Evolutionary conservation across 768 basidiomycete species (phyloP).

Genomic region (Lentinula sp.): DNA sequence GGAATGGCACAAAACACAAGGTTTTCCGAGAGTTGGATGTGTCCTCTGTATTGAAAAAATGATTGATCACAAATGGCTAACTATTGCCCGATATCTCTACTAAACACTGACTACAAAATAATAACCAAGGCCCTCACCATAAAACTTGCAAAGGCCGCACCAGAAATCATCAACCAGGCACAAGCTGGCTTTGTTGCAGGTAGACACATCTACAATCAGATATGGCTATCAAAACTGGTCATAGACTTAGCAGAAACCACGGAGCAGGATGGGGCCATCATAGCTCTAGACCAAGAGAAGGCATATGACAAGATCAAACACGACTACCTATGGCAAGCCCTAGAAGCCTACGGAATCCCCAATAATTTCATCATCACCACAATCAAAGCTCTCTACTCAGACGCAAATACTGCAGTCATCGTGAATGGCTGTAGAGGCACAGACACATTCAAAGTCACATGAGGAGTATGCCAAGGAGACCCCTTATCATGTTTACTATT

Average conservation of each 20-base stretch:
- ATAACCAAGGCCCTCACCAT: slow-evolving; percentile 11
- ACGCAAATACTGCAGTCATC: slow-evolving; percentile 13
- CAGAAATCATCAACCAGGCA: slow-evolving; percentile 8
- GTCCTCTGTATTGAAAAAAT: slow-evolving; percentile 11
- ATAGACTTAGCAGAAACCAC: not conserved
- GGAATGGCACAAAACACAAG: not conserved
- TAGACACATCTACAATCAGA: slow-evolving; percentile 15
- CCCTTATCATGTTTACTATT: slow-evolving; percentile 34
- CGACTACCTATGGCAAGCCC: slow-evolving; percentile 10
- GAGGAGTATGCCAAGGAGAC: slow-evolving; percentile 28
- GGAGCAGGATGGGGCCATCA: slow-evolving; percentile 3
- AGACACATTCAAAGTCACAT: slow-evolving; percentile 11
- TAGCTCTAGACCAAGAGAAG: not conserved
- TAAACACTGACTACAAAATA: slow-evolving; percentile 15
- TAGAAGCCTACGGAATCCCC: slow-evolving; percentile 8
- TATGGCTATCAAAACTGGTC: not conserved
- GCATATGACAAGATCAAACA: slow-evolving; percentile 10
- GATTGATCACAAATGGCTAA: slow-evolving; percentile 6
- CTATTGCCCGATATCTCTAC: slow-evolving; percentile 13
- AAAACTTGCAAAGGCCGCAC: not conserved
- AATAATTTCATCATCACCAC: slow-evolving; percentile 12
- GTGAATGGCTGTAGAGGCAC: slow-evolving; percentile 16
- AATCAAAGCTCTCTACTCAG: slow-evolving; percentile 15
- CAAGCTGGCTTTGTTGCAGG: slow-evolving; percentile 14
- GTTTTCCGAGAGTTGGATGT: slow-evolving; percentile 12